phyloP scores from a whole-genome alignment of 768 basidiomycete species.

The Boletus subparvulus region DNA sequence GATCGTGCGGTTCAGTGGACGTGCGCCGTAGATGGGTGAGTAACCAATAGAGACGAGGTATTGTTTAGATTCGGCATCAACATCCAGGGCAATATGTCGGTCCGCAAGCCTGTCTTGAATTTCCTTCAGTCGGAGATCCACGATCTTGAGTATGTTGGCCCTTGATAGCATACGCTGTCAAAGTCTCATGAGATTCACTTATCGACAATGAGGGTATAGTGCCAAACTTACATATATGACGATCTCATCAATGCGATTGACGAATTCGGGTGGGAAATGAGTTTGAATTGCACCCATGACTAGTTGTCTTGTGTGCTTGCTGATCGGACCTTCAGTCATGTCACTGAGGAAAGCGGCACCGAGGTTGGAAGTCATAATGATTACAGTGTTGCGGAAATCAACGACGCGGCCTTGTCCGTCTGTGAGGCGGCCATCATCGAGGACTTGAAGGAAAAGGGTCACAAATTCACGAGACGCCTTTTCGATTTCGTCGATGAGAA shows the following conservation, averaged over 20 bases:
- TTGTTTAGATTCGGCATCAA: conserved; percentile 74
- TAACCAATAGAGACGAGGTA: conserved; percentile 77
- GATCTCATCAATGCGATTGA: conserved; percentile 87
- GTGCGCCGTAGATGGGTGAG: conserved; percentile 83
- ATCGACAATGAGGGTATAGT: background rate
- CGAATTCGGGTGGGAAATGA: conserved; percentile 91
- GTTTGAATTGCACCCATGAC: conserved; percentile 79
- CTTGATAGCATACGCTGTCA: conserved; percentile 76
- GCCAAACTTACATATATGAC: conserved; percentile 57
- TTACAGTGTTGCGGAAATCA: conserved; percentile 88
- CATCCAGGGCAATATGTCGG: conserved; percentile 75
- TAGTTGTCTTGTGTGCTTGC: conserved; percentile 52
- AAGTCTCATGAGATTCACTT: conserved; percentile 28
- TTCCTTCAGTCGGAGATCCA: conserved; percentile 85
- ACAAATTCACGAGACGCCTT: conserved; percentile 81
- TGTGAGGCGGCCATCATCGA: conserved; percentile 90
- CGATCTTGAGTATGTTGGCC: conserved; percentile 76
- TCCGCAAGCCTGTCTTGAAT: conserved; percentile 77
- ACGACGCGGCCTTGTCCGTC: conserved; percentile 90
- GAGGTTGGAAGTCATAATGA: conserved; percentile 93
- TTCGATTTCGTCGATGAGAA: conserved; percentile 87
- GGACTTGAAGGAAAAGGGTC: conserved; percentile 75
- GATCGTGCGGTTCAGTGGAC: conserved; percentile 88
- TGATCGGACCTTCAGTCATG: conserved; percentile 69
- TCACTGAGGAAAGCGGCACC: conserved; percentile 78